Percentiles rank a stretch among this genome's conserved stretches.
Conservation (phyloP, 305 asterid genomes). For the Solanum chacoense region DNA sequence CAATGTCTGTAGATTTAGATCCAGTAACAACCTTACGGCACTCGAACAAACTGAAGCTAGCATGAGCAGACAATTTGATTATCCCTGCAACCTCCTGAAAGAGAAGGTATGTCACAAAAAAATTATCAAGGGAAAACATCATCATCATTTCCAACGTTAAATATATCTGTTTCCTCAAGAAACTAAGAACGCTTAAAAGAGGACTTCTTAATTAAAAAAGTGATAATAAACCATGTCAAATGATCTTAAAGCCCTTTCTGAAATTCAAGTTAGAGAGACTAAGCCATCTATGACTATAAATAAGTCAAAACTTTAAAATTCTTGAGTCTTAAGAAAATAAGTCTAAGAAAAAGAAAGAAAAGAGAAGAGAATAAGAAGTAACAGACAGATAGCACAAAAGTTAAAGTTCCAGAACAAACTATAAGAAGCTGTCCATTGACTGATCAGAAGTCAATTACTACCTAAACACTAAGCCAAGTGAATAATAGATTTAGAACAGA, state of each 20-base stretch:
- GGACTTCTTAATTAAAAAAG: neutral
- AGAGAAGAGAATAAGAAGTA: neutral
- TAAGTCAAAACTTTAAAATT: neutral
- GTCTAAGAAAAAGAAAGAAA: neutral
- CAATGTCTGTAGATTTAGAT: slow-evolving; percentile 83
- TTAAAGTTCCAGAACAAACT: neutral
- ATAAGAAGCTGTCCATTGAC: neutral
- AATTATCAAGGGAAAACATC: neutral
- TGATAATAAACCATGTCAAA: neutral
- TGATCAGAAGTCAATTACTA: neutral
- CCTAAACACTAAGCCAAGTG: neutral
- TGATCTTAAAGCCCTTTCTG: neutral
- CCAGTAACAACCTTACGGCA: slow-evolving; percentile 81
- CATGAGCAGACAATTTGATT: slow-evolving; percentile 72
- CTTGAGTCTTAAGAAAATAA: neutral
- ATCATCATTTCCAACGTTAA: neutral
- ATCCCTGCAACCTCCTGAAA: slow-evolving; percentile 93
- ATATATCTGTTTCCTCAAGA: neutral
- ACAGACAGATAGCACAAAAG: neutral
- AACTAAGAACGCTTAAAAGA: neutral
- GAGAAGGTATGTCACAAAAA: neutral
- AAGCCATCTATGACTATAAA: neutral
- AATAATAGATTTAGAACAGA: neutral
- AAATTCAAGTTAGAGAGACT: neutral
- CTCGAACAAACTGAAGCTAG: slow-evolving; percentile 90